A percentile compares a stretch with the other conserved stretches of the same genome.
Conservation (phyloP, 2,329 filamentous ascomycete genomes). For the Colletotrichum melonis region DNA sequence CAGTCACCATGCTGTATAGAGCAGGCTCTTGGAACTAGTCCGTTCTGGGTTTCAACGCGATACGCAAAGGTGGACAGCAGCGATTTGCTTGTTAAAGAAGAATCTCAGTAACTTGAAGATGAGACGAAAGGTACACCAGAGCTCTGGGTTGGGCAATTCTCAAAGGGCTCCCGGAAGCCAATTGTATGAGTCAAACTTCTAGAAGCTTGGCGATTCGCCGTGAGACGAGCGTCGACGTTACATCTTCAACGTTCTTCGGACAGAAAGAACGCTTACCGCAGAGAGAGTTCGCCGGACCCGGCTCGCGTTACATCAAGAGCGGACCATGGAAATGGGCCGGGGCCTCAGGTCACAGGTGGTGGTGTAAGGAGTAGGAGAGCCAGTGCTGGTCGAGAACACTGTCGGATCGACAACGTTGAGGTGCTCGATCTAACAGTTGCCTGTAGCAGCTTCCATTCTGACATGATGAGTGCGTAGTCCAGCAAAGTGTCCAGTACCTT, state of each 20-base stretch:
- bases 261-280: conserved; percentile 19
- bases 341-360: background rate
- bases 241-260: conserved; percentile 1
- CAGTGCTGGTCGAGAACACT: conserved; percentile 7
- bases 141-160: background rate
- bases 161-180: background rate
- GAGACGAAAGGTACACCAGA: background rate
- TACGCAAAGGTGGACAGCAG: background rate
- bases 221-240: conserved; percentile 17
- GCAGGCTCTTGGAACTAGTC: background rate
- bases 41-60: background rate
- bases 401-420: conserved; percentile 12
- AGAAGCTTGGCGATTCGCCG: conserved; percentile 14
- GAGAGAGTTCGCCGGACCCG: conserved; percentile 12
- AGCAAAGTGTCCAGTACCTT: background rate
- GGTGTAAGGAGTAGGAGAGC: background rate
- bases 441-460: background rate
- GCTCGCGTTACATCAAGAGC: conserved; percentile 17
- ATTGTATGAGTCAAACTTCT: conserved; percentile 13
- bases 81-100: background rate
- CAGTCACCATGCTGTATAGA: background rate
- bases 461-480: background rate
- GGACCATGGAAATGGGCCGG: background rate
- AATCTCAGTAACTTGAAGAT: background rate
- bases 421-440: conserved; percentile 1